Evolutionary conservation across 202 grass and related monocot species (phyloP).

Genomic region (Carex arenaria): DNA sequence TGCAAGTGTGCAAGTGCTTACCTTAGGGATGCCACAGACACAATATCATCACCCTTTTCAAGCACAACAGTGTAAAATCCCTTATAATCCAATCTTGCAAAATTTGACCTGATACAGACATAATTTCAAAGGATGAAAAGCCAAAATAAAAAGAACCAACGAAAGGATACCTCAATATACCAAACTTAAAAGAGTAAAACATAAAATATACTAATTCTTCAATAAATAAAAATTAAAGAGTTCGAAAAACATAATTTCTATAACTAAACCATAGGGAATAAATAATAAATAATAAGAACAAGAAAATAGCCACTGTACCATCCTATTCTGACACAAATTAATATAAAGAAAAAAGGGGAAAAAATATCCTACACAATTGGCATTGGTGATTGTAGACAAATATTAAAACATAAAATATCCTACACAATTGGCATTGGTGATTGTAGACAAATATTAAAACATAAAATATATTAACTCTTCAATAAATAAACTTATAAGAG

Average conservation of each 20-base stretch:
- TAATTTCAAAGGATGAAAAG: neutral
- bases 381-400: neutral
- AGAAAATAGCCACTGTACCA: neutral
- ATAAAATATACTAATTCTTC: neutral
- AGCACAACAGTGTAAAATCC: conserved; percentile 89
- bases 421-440: neutral
- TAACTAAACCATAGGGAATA: neutral
- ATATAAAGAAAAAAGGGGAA: neutral
- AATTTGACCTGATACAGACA: conserved; percentile 70
- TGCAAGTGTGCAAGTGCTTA: conserved; percentile 25
- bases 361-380: neutral
- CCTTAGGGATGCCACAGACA: conserved; percentile 86
- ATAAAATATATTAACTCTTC: neutral
- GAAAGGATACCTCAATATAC: conserved; percentile 2
- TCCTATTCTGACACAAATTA: conserved; percentile 2
- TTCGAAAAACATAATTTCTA: neutral
- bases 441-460: neutral
- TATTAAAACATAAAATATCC: neutral
- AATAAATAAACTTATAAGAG: neutral
- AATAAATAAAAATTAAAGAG: neutral
- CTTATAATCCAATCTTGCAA: conserved; percentile 78
- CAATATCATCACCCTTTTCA: conserved; percentile 86
- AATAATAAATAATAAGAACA: neutral
- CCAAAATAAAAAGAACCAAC: neutral
- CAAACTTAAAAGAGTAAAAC: neutral